Conservation (phyloP, 2,329 filamentous ascomycete genomes). For the Lachnellula willkommii region DNA sequence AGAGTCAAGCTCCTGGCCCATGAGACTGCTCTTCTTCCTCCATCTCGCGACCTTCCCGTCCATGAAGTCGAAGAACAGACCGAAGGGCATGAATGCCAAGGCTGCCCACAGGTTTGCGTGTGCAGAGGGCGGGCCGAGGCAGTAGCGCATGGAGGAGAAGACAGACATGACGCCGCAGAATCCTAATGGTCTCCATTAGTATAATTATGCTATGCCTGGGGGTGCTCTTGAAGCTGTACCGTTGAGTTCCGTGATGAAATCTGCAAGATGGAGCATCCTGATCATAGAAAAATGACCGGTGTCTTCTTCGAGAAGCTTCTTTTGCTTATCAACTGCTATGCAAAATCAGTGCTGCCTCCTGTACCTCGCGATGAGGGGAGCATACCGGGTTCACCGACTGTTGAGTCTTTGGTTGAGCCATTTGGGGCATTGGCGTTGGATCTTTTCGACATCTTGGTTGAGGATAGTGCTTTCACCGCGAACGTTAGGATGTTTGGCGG, state of each 20-base stretch:
- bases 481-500: neutral
- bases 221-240: conserved; percentile 39
- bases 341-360: conserved; percentile 13
- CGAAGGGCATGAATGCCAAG: conserved; percentile 82
- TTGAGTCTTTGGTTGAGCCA: conserved; percentile 42
- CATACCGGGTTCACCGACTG: conserved; percentile 40
- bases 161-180: conserved; percentile 93
- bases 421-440: conserved; percentile 44
- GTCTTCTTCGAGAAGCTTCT: conserved; percentile 62
- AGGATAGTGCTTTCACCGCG: neutral
- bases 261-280: conserved; percentile 68
- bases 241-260: conserved; percentile 80
- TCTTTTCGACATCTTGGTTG: conserved; percentile 57
- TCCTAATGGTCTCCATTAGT: conserved; percentile 39
- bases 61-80: conserved; percentile 96
- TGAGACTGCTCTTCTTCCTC: conserved; percentile 93
- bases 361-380: conserved; percentile 5
- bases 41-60: conserved; percentile 95
- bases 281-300: conserved; percentile 69
- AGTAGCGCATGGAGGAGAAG: conserved; percentile 92
- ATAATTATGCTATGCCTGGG: neutral
- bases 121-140: conserved; percentile 63
- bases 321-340: conserved; percentile 68
- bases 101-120: conserved; percentile 73
- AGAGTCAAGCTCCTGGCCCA: conserved; percentile 97